These are phyloP conservation scores for Arthrobotrys iridis DNA, from an alignment of 2,329 filamentous ascomycete species.

Conservation along the genomic window DNA sequence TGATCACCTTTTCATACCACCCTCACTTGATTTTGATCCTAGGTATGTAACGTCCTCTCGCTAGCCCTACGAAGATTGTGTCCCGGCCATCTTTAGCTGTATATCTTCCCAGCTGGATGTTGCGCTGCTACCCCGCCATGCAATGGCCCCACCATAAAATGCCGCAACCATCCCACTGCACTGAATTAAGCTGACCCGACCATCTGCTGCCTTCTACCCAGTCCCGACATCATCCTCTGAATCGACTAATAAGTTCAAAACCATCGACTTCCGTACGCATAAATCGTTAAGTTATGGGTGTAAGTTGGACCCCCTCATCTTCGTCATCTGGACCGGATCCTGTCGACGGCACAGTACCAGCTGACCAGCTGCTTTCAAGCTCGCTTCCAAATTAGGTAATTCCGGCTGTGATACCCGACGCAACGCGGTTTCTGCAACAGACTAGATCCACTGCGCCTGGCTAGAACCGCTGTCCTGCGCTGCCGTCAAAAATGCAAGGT, in stretches of 20 bases:
- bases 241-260: slow-evolving; percentile 1
- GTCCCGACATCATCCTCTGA: neutral
- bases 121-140: slow-evolving; percentile 20
- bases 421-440: slow-evolving; percentile 50
- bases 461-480: neutral
- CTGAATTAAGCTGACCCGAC: slow-evolving; percentile 12
- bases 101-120: neutral
- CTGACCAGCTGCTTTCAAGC: slow-evolving; percentile 40
- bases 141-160: slow-evolving; percentile 18
- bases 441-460: neutral
- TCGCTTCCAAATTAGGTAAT: slow-evolving; percentile 55
- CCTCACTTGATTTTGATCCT: neutral
- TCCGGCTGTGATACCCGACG: slow-evolving; percentile 25
- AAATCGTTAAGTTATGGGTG: slow-evolving; percentile 41
- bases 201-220: slow-evolving; percentile 10
- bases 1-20: neutral
- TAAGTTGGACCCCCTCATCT: slow-evolving; percentile 13
- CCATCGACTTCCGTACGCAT: slow-evolving; percentile 19
- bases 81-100: too few species aligned
- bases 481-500: neutral
- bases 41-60: neutral
- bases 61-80: too few species aligned
- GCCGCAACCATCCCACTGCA: slow-evolving; percentile 22
- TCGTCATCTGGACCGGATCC: slow-evolving; percentile 21
- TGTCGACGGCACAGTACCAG: slow-evolving; percentile 21